Evolutionary conservation across 78 protist genomes (phyloP), one percentile per base, ranked within the genome.

Genomic region (Dictyostelium citrinum): DNA sequence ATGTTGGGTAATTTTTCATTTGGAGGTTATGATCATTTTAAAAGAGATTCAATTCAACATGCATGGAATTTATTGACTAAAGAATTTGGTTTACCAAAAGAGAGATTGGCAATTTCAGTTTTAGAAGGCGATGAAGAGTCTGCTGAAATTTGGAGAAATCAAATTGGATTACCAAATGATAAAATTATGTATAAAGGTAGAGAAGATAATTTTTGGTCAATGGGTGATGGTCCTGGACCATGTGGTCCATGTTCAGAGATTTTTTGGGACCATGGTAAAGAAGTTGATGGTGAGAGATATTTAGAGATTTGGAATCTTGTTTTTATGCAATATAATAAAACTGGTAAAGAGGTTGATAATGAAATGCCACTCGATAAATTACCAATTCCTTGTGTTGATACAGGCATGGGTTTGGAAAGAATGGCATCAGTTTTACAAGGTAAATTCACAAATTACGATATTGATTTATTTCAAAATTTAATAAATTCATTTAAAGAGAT

Each of bases 401-500:
- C 98, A 12, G 98, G 98, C 9, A 97, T 97, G 98, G 98, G 97
- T 6, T 60, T 97, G 22, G 98, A 97, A 90, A 90, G 98, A 29
- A 67, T 97, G 88, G 82, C 97, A 3, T 11, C 91, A 1, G 96
- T 95, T 2, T n/a, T 97, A 10, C 98, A 97, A 74, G 80, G 80
- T 43, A 71, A 33, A 16, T 11, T 20, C 0, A 78, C 51, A 41
- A 95, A 91, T 84, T 96, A 81, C 49, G 96, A 90, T 24, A 90
- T 70, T n/a, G 96, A 95, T 80, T 27, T 72, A 35, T 96, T 93
- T 74, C 74, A 31, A 17, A 64, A 60, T 27, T 33, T 97, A 81
- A 96, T 98, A 68, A 74, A 16, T 7, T 85, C 43, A 7, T 90
- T 98, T 64, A 92, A 97, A 83, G 45, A 86, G 22, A 67, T 27